A percentile compares a stretch with the other conserved stretches of the same genome.
Conservation (phyloP, 768 basidiomycete genomes). For the Cystobasidium onofrii region DNA sequence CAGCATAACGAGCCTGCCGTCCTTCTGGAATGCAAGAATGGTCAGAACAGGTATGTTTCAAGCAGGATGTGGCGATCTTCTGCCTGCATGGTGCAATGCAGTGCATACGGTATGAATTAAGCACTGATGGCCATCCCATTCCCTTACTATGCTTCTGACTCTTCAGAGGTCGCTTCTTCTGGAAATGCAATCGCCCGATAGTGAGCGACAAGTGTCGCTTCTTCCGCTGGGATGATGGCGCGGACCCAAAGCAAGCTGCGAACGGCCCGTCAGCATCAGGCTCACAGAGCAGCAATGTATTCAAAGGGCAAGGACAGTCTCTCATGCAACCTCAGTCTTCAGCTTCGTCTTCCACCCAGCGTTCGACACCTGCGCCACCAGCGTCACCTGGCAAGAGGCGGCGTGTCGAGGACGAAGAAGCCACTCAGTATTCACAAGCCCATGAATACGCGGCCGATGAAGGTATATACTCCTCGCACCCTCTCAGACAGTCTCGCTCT, state of each 20-base stretch:
- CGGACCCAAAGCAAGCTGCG: background rate
- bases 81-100: too few relatives aligned
- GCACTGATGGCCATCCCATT: too few relatives aligned
- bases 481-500: background rate
- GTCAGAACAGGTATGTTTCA: slow-evolving; percentile 1
- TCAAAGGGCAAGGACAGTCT: background rate
- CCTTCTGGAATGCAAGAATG: background rate
- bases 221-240: slow-evolving; percentile 2
- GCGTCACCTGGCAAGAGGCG: background rate
- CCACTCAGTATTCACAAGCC: background rate
- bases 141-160: background rate
- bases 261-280: background rate
- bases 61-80: background rate
- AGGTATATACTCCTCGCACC: background rate
- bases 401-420: background rate
- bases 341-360: background rate
- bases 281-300: background rate
- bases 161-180: slow-evolving; percentile 13
- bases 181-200: slow-evolving; percentile 1
- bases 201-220: slow-evolving; percentile 6
- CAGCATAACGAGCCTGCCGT: background rate
- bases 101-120: too few relatives aligned
- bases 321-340: background rate
- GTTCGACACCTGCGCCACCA: slow-evolving; percentile 4
- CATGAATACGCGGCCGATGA: background rate